Evolutionary conservation across 2,329 filamentous ascomycete genomes (phyloP), one percentile per base, ranked within the genome.

Genomic region (Cercospora zeae-maydis): DNA sequence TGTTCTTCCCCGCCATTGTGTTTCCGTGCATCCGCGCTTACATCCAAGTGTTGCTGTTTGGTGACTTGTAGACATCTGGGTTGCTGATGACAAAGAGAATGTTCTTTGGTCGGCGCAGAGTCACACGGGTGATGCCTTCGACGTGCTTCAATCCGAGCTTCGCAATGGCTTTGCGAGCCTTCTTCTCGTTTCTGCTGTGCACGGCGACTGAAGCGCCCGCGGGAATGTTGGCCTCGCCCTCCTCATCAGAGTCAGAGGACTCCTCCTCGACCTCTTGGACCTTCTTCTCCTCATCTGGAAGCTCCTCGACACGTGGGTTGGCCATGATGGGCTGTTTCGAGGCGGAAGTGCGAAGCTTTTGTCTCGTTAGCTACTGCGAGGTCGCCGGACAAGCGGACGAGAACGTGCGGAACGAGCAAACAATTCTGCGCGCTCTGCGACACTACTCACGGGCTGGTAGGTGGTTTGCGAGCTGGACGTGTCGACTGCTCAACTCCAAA

Each of bases 111-210:
- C 96, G 87, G 82, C 95, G 91, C 77, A 99, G 88, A 71, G 96
- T 99, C 75, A 99, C 96, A 78, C 95, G 89, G 76, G 95, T 99
- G 82, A 99, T 99, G 78, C 95, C 96, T 76, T 91, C 90, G 72
- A 99, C 90, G 77, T 93, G 92, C 86, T 92, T 95, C 78, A 99
- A 84, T 78, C 96, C 93, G 77, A 98, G 88, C 88, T 99, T 99
- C 81, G 92, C 91, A 79, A 99, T 96, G 76, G 93, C 92, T 88
- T 99, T 99, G 83, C 95, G 90, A 75, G 95, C 96, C 89, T 99
- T 99, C 91, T 99, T 99, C 90, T 99, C 95, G 84, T 98, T 98
- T 81, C 95, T 92, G 78, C 92, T 96, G 87, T 98, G 93, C 77
- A 99, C 89, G 75, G 95, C 87, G 76, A 93, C 90, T 70, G 89